Percentiles rank a stretch among this genome's conserved stretches.
Evolutionary conservation across 306 rosid species (phyloP).

Genomic region (Arachis hypogaea): DNA sequence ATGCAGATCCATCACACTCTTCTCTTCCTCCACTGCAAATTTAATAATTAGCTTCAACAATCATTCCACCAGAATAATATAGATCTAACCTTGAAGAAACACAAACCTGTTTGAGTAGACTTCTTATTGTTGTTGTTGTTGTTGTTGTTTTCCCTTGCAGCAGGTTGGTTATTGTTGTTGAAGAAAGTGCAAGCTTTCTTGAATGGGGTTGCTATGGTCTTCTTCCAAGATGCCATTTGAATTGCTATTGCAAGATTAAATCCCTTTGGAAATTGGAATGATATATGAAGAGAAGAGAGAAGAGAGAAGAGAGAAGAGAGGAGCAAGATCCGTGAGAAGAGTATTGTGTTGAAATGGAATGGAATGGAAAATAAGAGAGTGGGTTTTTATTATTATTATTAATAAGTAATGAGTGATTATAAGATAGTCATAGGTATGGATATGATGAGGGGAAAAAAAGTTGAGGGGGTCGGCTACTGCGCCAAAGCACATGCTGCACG

Average conservation of each 20-base stretch:
- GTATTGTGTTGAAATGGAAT: too few relatives aligned
- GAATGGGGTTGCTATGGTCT: constrained; percentile 86
- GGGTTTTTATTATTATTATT: too few relatives aligned
- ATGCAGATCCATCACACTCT: constrained; percentile 66
- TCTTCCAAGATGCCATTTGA: constrained; percentile 89
- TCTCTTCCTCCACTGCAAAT: constrained; percentile 62
- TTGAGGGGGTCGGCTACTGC: constrained; percentile 49
- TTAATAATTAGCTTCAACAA: too few relatives aligned
- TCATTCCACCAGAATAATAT: too few relatives aligned
- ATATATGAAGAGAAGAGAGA: neutral
- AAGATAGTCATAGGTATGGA: too few relatives aligned
- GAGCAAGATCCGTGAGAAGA: constrained; percentile 92
- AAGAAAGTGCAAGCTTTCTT: constrained; percentile 83
- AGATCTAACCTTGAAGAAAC: too few relatives aligned
- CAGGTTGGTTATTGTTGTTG: constrained; percentile 69
- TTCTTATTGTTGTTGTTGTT: constrained; percentile 62
- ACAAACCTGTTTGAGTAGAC: constrained; percentile 63
- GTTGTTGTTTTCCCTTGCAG: constrained; percentile 57
- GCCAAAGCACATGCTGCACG: constrained; percentile 81
- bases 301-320: constrained; percentile 37
- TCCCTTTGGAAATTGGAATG: neutral
- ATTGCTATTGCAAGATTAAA: neutral
- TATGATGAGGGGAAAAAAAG: neutral
- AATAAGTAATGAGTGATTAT: too few relatives aligned
- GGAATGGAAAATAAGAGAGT: too few relatives aligned